A percentile compares a stretch with the other conserved stretches of the same genome.
Evolutionary conservation across 352 stramenopile genomes (phyloP).

Genomic region (Globisporangium irregulare): DNA sequence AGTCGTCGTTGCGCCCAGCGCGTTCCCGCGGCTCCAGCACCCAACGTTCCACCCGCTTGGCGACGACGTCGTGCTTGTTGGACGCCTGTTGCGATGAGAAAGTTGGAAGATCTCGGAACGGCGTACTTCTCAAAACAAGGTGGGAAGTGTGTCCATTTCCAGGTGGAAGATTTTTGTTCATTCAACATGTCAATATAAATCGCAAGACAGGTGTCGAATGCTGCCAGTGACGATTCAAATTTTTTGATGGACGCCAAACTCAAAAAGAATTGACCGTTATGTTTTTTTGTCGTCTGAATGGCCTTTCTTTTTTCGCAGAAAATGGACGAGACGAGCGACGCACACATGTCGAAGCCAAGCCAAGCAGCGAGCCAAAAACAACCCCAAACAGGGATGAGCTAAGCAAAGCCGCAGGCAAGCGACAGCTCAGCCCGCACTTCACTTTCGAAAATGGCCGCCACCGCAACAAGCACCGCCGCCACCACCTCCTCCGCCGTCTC

Average conservation of each 20-base stretch:
- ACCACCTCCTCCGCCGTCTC: background rate
- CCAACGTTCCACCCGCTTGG: conserved; percentile 20
- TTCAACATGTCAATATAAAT: background rate
- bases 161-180: background rate
- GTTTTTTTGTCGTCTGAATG: background rate
- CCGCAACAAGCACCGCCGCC: background rate
- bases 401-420: background rate
- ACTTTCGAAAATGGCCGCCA: conserved; percentile 20
- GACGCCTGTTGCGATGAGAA: background rate
- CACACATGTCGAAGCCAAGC: background rate
- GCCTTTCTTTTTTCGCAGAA: background rate
- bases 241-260: conserved; percentile 7
- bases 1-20: background rate
- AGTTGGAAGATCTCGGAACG: background rate
- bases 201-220: background rate
- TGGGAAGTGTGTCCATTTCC: background rate
- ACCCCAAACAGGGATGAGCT: background rate
- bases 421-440: conserved; percentile 2
- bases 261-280: conserved; percentile 10
- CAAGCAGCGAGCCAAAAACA: background rate
- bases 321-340: background rate
- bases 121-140: background rate
- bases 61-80: conserved; percentile 19
- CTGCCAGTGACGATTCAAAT: background rate
- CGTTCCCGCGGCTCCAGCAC: conserved; percentile 21